Conservation (phyloP, 1,284 basidiomycete species). For the Porphyrellus sp. region DNA sequence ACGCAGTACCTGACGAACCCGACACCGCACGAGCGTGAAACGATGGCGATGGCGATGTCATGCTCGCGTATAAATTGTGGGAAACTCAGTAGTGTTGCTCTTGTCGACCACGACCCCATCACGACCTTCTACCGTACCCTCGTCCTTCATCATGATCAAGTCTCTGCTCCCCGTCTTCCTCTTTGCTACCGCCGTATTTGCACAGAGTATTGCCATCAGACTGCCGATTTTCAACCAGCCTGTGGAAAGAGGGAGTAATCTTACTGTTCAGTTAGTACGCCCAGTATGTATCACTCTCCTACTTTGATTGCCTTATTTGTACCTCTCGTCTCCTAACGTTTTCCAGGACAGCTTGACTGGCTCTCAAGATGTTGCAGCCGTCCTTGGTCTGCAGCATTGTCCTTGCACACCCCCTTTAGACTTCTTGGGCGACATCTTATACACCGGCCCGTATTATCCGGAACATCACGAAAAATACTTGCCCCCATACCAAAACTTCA, state of each 20-base stretch:
- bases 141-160: conserved; percentile 11
- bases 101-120: neutral
- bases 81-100: neutral
- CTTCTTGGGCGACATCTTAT: conserved; percentile 26
- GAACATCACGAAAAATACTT: conserved; percentile 13
- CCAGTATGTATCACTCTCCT: conserved; percentile 21
- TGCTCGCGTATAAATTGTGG: conserved; percentile 10
- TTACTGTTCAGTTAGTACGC: conserved; percentile 26
- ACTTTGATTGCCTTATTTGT: neutral
- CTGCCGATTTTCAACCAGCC: conserved; percentile 14
- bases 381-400: conserved; percentile 31
- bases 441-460: conserved; percentile 28
- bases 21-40: conserved; percentile 4
- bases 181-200: conserved; percentile 17
- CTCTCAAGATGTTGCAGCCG: conserved; percentile 31
- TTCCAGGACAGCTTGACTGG: conserved; percentile 24
- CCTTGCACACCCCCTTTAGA: conserved; percentile 16
- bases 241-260: conserved; percentile 11
- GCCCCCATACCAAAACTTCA: conserved; percentile 32
- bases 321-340: neutral
- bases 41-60: neutral
- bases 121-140: neutral
- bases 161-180: conserved; percentile 10
- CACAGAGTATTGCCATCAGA: conserved; percentile 19
- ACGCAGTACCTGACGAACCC: neutral